Percentiles rank a stretch among this genome's conserved stretches.
phyloP scores from a whole-genome alignment of 169 alveolate genomes.

The Miamiensis avidus region DNA sequence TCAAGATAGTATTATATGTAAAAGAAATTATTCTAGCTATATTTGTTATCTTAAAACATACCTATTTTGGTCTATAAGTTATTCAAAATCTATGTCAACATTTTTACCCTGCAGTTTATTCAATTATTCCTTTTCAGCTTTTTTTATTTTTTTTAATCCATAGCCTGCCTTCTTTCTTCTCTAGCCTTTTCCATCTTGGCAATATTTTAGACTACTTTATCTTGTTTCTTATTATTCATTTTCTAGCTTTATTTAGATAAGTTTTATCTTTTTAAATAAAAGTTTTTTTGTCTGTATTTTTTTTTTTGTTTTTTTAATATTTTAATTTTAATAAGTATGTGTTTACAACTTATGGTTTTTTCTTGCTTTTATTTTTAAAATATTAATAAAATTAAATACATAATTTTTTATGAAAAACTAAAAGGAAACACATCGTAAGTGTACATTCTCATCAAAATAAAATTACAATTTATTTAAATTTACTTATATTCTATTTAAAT shows the following conservation, averaged over 20 bases:
- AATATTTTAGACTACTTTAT: slow-evolving; percentile 62
- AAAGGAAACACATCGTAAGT: no score
- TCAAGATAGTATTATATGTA: no score
- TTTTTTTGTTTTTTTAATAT: no score
- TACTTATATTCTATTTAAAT: no score
- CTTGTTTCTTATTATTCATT: not conserved
- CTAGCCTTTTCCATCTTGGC: slow-evolving; percentile 63
- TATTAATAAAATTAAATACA: no score
- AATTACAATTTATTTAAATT: no score
- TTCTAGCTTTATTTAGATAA: not conserved
- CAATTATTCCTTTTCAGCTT: slow-evolving; percentile 53
- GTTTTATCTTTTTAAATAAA: not conserved
- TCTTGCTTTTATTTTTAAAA: not conserved
- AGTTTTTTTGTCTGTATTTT: not conserved
- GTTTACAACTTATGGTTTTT: no score
- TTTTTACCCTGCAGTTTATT: slow-evolving; percentile 60
- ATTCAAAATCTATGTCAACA: slow-evolving; percentile 66
- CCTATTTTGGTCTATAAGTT: slow-evolving; percentile 45
- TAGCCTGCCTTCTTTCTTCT: slow-evolving; percentile 66
- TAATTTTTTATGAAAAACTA: not conserved
- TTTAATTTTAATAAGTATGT: not conserved
- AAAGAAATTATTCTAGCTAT: no score
- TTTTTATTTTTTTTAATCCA: slow-evolving; percentile 66
- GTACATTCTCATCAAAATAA: no score
- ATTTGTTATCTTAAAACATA: no score